Percentiles rank a stretch among this genome's conserved stretches.
Conservation (phyloP, 768 basidiomycete genomes). For the Pleurotus platypus region DNA sequence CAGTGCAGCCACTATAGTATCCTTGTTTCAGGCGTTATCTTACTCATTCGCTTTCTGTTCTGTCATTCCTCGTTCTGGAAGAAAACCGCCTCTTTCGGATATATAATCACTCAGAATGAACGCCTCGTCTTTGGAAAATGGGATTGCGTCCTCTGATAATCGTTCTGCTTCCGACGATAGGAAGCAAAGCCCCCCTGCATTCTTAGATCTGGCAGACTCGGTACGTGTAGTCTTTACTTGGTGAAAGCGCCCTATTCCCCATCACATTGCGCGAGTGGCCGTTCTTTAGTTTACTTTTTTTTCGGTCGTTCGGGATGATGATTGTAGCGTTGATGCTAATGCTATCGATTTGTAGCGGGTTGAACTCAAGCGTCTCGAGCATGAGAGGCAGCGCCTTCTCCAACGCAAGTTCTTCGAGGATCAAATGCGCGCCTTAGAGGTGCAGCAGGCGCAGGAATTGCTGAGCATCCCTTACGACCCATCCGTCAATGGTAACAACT, state of each 20-base stretch:
- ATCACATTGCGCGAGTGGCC: constrained; percentile 66
- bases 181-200: constrained; percentile 88
- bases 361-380: constrained; percentile 86
- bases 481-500: constrained; percentile 44
- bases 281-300: constrained; percentile 51
- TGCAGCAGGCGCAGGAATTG: constrained; percentile 84
- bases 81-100: constrained; percentile 37
- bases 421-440: constrained; percentile 92
- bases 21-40: constrained; percentile 60
- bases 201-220: constrained; percentile 91
- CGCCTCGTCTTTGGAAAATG: constrained; percentile 56
- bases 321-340: constrained; percentile 9
- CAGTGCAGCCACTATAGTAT: constrained; percentile 35
- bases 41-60: constrained; percentile 47
- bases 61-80: constrained; percentile 55
- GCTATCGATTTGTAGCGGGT: constrained; percentile 57
- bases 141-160: constrained; percentile 70
- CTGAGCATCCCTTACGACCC: constrained; percentile 70
- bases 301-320: not conserved
- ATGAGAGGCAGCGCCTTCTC: constrained; percentile 82
- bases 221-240: constrained; percentile 42
- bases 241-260: constrained; percentile 10
- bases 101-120: constrained; percentile 58
- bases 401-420: constrained; percentile 94
- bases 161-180: constrained; percentile 61